Evolutionary conservation across 1,284 basidiomycete genomes (phyloP), one percentile per base, ranked within the genome.

Genomic region (Rhodotorula sp.): DNA sequence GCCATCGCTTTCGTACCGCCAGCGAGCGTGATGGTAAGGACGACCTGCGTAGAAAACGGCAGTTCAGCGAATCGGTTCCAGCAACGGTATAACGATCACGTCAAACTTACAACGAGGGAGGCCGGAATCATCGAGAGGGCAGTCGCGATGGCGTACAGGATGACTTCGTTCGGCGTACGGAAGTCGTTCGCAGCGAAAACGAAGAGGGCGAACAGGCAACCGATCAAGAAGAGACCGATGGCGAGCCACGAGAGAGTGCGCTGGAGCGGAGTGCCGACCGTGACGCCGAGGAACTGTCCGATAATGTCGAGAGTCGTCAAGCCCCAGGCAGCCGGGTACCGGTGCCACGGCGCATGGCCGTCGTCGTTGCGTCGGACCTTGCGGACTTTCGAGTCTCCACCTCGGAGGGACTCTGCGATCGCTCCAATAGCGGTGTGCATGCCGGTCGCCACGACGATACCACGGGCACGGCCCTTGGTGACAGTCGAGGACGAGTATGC

Each of bases 361-460:
- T 81, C 79, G 8, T 81, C 80, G 70, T 81, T 80, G 29, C 67
- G 58, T 51, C 67, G 67, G 60, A 76, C 72, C 62, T 70, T 73
- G 67, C 73, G 71, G 5, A 76, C 71, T 20, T 67, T 67, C 3
- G 71, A 66, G 66, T 76, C 73, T 47, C 70, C 71, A 34, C 77
- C 46, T 78, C 83, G 7, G 79, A 86, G 82, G 3, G 84, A 84
- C 18, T 80, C 75, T 4, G 87, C 87, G 74, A 88, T 88, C 62
- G 84, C 85, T 26, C 87, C 87, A 59, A 89, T 85, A 81, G 87
- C 87, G 23, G 88, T 90, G 71, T 82, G 82, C 89, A 90, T 90
- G 7, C 86, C 88, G 15, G 87, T 89, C 5, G 83, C 83, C 66
- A 87, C 84, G 66, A 87, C 86, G 54, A 90, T 82, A 56, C 86